Conservation (phyloP, 345 rosid genomes). For the Theobroma cacao region DNA sequence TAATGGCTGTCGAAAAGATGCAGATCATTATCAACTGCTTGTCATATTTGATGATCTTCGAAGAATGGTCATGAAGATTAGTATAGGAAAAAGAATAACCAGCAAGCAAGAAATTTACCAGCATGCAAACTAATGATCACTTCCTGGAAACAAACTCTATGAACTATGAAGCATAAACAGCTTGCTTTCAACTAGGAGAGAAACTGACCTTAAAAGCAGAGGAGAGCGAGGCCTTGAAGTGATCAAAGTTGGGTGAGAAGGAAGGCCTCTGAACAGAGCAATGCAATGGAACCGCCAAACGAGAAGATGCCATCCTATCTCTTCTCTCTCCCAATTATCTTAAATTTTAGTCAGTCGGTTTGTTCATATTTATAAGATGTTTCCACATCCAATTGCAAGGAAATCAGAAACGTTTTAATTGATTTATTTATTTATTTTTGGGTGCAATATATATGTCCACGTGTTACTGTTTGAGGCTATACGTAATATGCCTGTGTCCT, state of each 20-base stretch:
- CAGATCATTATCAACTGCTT: no score
- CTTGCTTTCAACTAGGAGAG: background rate
- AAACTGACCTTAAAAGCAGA: conserved; percentile 23
- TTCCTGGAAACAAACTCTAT: background rate
- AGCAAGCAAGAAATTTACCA: background rate
- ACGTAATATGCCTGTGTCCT: no score
- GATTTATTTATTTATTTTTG: no score
- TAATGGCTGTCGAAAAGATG: conserved; percentile 27
- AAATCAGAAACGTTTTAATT: no score
- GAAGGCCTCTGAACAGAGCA: conserved; percentile 27
- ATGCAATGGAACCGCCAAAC: conserved; percentile 13
- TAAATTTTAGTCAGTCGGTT: no score
- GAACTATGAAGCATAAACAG: background rate
- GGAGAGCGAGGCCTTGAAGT: conserved; percentile 16
- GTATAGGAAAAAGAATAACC: background rate
- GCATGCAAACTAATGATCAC: background rate
- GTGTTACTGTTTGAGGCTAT: no score
- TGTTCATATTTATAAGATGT: background rate
- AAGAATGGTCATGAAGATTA: background rate
- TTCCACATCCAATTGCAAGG: background rate
- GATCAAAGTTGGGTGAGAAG: conserved; percentile 1
- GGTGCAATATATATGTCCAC: no score
- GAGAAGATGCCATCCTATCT: conserved; percentile 22
- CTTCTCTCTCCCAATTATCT: background rate
- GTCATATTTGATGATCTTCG: background rate